A percentile compares a stretch with the other conserved stretches of the same genome.
Conservation (phyloP, 148 eudicot species). For the Bassia scoparia region DNA sequence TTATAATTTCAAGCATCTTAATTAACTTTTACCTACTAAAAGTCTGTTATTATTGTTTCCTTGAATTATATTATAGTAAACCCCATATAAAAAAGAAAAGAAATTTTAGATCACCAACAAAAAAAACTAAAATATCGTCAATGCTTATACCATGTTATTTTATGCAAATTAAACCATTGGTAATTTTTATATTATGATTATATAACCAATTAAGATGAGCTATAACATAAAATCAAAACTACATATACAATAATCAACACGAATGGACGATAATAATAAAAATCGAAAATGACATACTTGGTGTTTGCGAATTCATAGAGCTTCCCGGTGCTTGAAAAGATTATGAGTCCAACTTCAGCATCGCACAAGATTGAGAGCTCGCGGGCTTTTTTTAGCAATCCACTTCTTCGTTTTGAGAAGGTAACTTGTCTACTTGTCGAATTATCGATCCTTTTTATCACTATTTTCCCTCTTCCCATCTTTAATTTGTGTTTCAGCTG, state of each 20-base stretch:
- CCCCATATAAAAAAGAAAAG: too few species aligned
- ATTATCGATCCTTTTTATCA: constrained; percentile 33
- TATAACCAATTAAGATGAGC: background rate
- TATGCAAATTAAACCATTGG: too few species aligned
- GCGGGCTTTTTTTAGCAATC: constrained; percentile 33
- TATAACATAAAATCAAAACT: too few species aligned
- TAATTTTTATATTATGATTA: too few species aligned
- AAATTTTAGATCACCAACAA: too few species aligned
- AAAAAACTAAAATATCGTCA: too few species aligned
- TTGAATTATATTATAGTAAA: too few species aligned
- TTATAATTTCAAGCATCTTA: background rate
- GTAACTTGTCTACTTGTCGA: constrained; percentile 37
- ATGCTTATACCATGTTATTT: too few species aligned
- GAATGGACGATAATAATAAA: background rate
- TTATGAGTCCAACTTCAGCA: constrained; percentile 34
- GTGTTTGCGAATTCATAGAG: constrained; percentile 36
- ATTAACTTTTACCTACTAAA: too few species aligned
- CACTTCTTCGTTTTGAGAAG: constrained; percentile 34
- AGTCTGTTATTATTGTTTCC: too few species aligned
- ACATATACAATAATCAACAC: background rate
- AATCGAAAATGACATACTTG: constrained; percentile 17
- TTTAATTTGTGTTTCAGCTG: background rate
- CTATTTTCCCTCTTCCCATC: constrained; percentile 41
- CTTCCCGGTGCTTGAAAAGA: constrained; percentile 33
- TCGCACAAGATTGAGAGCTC: constrained; percentile 35